A percentile compares a stretch with the other conserved stretches of the same genome.
phyloP scores from a whole-genome alignment of 352 stramenopile species.

The Blastocystis sp. region DNA sequence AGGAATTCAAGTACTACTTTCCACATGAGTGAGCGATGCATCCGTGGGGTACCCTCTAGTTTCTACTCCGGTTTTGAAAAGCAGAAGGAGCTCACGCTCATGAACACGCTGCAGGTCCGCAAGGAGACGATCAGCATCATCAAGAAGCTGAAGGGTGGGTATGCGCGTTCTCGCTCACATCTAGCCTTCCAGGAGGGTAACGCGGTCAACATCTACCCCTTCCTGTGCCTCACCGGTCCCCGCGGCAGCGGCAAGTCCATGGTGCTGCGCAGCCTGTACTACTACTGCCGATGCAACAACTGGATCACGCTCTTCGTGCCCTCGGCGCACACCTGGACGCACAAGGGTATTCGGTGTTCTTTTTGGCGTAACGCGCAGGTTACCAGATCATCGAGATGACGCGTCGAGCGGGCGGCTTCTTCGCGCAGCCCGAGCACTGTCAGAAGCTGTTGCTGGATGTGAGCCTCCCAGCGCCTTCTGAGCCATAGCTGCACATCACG shows the following conservation, averaged over 20 bases:
- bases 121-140: slow-evolving; percentile 46
- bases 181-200: slow-evolving; percentile 46
- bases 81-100: slow-evolving; percentile 41
- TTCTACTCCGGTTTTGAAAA: slow-evolving; percentile 66
- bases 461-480: neutral
- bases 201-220: slow-evolving; percentile 16
- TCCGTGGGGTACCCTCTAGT: neutral
- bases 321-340: slow-evolving; percentile 44
- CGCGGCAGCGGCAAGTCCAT: slow-evolving; percentile 59
- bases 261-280: slow-evolving; percentile 48
- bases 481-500: slow-evolving; percentile 30
- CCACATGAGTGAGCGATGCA: slow-evolving; percentile 19
- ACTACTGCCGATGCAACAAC: slow-evolving; percentile 47
- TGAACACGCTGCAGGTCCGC: slow-evolving; percentile 61
- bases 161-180: neutral
- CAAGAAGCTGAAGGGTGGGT: slow-evolving; percentile 14
- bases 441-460: slow-evolving; percentile 62
- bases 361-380: neutral
- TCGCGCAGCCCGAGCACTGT: slow-evolving; percentile 49
- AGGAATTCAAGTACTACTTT: slow-evolving; percentile 65
- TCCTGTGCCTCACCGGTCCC: slow-evolving; percentile 41
- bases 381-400: slow-evolving; percentile 60
- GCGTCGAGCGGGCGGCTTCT: slow-evolving; percentile 48
- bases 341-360: neutral
- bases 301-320: slow-evolving; percentile 58